These are phyloP conservation scores for Cucurbita moschata DNA, from an alignment of 306 rosid genomes.

Conservation along the genomic window DNA sequence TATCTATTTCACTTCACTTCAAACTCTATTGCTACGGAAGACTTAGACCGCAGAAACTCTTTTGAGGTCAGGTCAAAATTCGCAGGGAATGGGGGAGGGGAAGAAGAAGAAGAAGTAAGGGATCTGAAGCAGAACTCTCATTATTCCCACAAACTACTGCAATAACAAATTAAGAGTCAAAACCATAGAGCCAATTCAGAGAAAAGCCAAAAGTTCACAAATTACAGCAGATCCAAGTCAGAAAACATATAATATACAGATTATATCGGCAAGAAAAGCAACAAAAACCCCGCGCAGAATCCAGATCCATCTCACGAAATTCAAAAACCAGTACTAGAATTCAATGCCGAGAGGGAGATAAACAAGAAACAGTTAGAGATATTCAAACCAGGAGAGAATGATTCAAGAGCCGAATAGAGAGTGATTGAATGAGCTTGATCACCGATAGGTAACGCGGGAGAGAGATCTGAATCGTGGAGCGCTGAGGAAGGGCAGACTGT, in stretches of 20 bases:
- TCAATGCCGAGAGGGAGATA: neutral
- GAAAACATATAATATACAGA: neutral
- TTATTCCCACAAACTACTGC: neutral
- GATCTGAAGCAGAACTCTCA: neutral
- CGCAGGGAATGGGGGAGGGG: no score
- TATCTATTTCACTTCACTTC: neutral
- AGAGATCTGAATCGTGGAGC: constrained; percentile 3
- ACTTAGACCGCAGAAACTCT: neutral
- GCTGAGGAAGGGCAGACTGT: neutral
- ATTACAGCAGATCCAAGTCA: neutral
- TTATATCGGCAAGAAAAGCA: neutral
- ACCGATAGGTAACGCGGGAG: neutral
- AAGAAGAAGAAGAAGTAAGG: neutral
- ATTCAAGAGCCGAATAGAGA: neutral
- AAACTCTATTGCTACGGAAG: neutral
- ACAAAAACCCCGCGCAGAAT: neutral
- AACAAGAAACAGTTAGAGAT: neutral
- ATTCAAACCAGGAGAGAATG: neutral
- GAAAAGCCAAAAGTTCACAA: neutral
- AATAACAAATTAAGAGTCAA: neutral
- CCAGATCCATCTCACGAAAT: neutral
- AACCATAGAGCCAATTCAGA: neutral
- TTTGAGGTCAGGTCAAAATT: neutral
- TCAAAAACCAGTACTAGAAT: neutral
- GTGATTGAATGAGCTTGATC: neutral